Evolutionary conservation across 1,139 yeast species (phyloP), one percentile per base, ranked within the genome.

Genomic region (Candida smagusa): DNA sequence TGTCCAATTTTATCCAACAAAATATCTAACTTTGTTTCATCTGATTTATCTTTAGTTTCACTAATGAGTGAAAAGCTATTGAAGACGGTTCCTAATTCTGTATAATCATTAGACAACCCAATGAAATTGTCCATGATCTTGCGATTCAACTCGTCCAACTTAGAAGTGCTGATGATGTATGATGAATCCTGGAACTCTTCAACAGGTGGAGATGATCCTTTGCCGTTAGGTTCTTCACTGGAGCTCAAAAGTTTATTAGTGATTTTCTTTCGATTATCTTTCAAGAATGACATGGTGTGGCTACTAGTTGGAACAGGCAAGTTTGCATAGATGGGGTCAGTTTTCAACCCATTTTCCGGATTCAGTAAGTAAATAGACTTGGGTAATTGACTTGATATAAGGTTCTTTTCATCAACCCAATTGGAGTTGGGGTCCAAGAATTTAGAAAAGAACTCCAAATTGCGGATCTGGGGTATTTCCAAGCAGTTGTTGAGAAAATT

Each of bases 391-490:
- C 61, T 61, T 19, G 56, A 52, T 7, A 71, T 63, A 27, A 71
- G 49, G 11, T 59, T 44, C 12, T 67, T 68, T 48, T 77, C 83
- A 44, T 71, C 77, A 21, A 69, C 60, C 95, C 95, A 90, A 50
- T 82, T 82, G 3, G 86, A 79, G 47, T 84, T 83, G 6, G 97
- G 95, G 54, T 89, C 95, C 45, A 90, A 61, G 54, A 90, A 90
- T 54, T 84, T 80, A 28, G 79, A 74, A 50, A 87, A 84, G 35
- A 86, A 81, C 28, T 77, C 76, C 38, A 83, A 74, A 31, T 71
- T 71, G 19, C 81, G 63, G 9, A 88, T 68, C 42, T 68, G 78
- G 1, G 70, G 66, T 38, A 81, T 80, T 13, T 66, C 63, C 40
- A 79, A 59, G 54, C 97, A 88, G 45, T 90, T 74, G 54, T 87